Evolutionary conservation across 2,329 filamentous ascomycete genomes (phyloP), one percentile per base, ranked within the genome.

Genomic region (Apiospora hydei): DNA sequence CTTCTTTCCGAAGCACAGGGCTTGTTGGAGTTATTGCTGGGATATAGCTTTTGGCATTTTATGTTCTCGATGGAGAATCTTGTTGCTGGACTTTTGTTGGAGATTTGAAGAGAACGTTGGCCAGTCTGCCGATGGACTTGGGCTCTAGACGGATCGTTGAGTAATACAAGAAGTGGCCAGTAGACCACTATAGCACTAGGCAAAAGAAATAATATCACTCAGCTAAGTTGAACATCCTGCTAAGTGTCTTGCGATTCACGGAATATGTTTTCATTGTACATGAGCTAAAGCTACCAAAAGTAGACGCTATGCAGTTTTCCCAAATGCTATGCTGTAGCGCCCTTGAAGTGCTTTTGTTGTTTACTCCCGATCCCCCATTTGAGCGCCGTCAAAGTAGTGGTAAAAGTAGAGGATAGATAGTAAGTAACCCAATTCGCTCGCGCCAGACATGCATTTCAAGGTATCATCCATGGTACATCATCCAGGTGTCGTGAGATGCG

Each of bases 281-380:
- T 34, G 21, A 64, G 30, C 34, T n/a, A 41, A 64, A 64, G 57
- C 57, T 64, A 41, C 34, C 57, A 41, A 11, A 64, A 64, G 57
- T 24, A 41, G 57, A 64, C 57, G 57, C 57, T 64, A 64, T 41
- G 34, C 34, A 64, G 10, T 14, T 41, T 41, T 18, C 34, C 57
- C 57, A 38, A 38, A 64, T 64, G 57, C 57, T 64, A 64, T 64
- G 57, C 57, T 64, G 57, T 41, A 64, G 57, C 57, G 34, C 30
- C 57, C 18, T 18, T 41, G 57, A 64, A 41, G 57, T 41, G 57
- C 34, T 64, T 64, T 64, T 64, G 57, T 64, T n/a, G 16, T 47
- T 47, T 38, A 41, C 34, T n/a, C 57, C 34, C 8, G 26, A 30
- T 38, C 21, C 51, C 53, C 30, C 30, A 49, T 49, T 64, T n/a